A percentile compares a stretch with the other conserved stretches of the same genome.
phyloP scores from a whole-genome alignment of 2,329 filamentous ascomycete genomes.

The Trematosphaeria pertusa region DNA sequence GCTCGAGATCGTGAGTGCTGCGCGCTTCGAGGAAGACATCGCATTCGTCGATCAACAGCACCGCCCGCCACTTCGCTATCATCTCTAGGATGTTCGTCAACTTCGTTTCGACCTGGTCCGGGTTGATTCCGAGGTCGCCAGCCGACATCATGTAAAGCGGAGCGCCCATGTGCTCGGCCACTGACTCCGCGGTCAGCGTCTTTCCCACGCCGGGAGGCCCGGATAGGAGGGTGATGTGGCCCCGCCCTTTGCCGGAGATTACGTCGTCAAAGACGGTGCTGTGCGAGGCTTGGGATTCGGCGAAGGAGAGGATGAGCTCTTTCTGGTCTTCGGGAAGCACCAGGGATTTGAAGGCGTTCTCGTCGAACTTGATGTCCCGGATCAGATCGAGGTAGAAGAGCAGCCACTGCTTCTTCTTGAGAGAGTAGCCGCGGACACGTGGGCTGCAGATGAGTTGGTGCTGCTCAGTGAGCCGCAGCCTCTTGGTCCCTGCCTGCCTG shows the following conservation, averaged over 20 bases:
- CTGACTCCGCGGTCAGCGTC: constrained; percentile 84
- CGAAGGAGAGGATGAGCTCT: constrained; percentile 75
- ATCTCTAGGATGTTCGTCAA: constrained; percentile 58
- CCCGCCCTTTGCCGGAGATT: constrained; percentile 77
- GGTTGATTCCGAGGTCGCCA: constrained; percentile 62
- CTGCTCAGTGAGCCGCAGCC: constrained; percentile 73
- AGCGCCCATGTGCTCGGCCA: constrained; percentile 81
- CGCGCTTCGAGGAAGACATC: constrained; percentile 67
- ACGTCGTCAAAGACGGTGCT: constrained; percentile 75
- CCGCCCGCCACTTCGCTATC: constrained; percentile 58
- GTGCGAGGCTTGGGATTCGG: constrained; percentile 81
- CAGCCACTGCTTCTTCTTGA: constrained; percentile 87
- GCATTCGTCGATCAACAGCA: constrained; percentile 65
- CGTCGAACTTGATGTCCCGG: constrained; percentile 82
- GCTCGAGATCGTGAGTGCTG: constrained; percentile 36
- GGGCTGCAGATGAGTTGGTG: constrained; percentile 82
- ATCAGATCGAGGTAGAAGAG: constrained; percentile 82
- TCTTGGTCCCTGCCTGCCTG: constrained; percentile 36
- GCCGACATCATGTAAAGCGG: constrained; percentile 84
- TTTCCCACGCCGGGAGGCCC: constrained; percentile 88
- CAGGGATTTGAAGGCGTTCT: constrained; percentile 78
- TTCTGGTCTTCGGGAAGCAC: constrained; percentile 72
- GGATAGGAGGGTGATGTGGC: constrained; percentile 80
- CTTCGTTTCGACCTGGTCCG: constrained; percentile 52
- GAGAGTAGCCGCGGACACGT: constrained; percentile 83